Evolutionary conservation across 1,284 basidiomycete genomes (phyloP).

Genomic region (Moniliophthora roreri): DNA sequence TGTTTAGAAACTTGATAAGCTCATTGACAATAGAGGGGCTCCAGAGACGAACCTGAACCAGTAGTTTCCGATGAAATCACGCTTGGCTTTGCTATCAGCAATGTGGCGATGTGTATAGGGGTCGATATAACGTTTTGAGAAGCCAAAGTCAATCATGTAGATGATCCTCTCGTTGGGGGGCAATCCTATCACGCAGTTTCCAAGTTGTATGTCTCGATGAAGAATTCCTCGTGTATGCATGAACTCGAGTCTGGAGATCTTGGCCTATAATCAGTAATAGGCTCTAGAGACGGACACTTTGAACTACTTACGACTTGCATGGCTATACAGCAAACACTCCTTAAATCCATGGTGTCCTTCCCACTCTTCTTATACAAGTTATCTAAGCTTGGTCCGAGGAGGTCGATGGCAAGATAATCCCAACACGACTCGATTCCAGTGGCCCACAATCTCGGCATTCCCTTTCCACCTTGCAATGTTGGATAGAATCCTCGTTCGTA

Average conservation of each 20-base stretch:
- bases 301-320: slow-evolving; percentile 63
- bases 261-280: slow-evolving; percentile 9
- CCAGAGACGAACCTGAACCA: slow-evolving; percentile 58
- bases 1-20: slow-evolving; percentile 18
- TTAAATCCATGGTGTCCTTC: slow-evolving; percentile 60
- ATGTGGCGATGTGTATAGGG: slow-evolving; percentile 61
- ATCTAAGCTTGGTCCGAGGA: slow-evolving; percentile 70
- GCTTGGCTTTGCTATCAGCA: slow-evolving; percentile 59
- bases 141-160: slow-evolving; percentile 84
- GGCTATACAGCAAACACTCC: slow-evolving; percentile 70
- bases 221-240: slow-evolving; percentile 73
- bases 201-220: slow-evolving; percentile 76
- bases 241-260: slow-evolving; percentile 68
- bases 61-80: slow-evolving; percentile 79
- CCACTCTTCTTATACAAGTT: slow-evolving; percentile 53
- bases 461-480: slow-evolving; percentile 66
- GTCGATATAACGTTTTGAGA: slow-evolving; percentile 75
- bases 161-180: slow-evolving; percentile 55
- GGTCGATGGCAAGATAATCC: slow-evolving; percentile 75
- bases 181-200: slow-evolving; percentile 67
- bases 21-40: neutral
- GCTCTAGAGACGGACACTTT: neutral
- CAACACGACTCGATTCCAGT: slow-evolving; percentile 57
- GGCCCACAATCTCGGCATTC: slow-evolving; percentile 69
- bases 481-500: slow-evolving; percentile 72